Evolutionary conservation across 345 rosid species (phyloP), one percentile per base, ranked within the genome.

Genomic region (Geranium brycei): DNA sequence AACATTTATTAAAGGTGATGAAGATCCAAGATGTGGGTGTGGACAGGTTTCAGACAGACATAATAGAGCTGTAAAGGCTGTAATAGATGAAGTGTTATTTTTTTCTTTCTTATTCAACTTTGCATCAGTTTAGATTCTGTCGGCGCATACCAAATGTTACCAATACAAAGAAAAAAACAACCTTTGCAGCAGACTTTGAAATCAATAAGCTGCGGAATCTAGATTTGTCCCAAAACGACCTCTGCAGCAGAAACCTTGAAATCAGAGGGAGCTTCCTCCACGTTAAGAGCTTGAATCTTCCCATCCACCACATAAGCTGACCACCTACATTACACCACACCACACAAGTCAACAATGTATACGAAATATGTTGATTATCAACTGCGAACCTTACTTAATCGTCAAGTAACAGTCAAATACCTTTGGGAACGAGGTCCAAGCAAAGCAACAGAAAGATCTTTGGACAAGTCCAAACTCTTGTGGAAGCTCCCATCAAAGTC

Each of bases 401-500:
- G 12, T 40, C 23, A 41, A n/a, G 16, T 7, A 19, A 7, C 13
- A 59, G 7, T 31, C 19, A 18, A 15, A 56, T 80, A 91, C 98
- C 96, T 87, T 69, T 85, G 72, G 57, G 92, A 84, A 19, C 96
- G 89, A 74, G 73, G 85, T 12, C 96, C 98, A 8, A 92, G 96
- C 80, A 89, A 79, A 66, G 93, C 95, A 70, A 68, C 91, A 31
- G 96, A 84, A 60, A 87, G 91, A 81, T 89, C 95, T 75, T 92
- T 92, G 60, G 75, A 82, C 67, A 92, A 77, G 62, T 83, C 93
- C 77, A 92, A 79, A 80, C 93, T 87, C 83, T 86, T 87, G 76
- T 89, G 96, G 83, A 92, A 87, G 69, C 82, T 81, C 58, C 93
- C 93, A 72, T 86, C 87, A 68, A 84, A 82, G 70, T 89, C 98